Evolutionary conservation across 2,329 filamentous ascomycete species (phyloP).

Genomic region (Aspergillus amoenus): DNA sequence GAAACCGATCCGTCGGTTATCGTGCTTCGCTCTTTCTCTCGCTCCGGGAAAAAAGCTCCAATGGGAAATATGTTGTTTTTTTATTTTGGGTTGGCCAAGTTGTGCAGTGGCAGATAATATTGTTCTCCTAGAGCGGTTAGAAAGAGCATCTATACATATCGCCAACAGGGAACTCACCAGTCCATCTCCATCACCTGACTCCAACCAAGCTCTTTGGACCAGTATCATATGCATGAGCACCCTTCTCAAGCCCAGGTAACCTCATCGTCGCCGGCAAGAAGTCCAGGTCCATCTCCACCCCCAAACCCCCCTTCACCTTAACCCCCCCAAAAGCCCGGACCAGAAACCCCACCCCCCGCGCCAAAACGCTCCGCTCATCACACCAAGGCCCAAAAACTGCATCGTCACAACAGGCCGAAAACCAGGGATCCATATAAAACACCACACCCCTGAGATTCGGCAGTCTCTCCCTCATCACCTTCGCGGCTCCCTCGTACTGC

Average conservation of each 20-base stretch:
- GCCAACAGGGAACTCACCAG: neutral
- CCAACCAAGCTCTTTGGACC: neutral
- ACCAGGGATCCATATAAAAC: constrained; percentile 36
- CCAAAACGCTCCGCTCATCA: constrained; percentile 26
- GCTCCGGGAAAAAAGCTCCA: neutral
- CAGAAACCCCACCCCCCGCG: constrained; percentile 31
- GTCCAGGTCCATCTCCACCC: constrained; percentile 27
- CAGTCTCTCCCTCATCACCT: constrained; percentile 25
- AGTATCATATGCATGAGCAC: neutral
- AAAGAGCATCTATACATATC: neutral
- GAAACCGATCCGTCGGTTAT: neutral
- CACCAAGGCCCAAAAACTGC: constrained; percentile 18
- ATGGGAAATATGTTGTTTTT: neutral
- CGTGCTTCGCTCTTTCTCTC: neutral
- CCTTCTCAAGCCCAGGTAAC: neutral
- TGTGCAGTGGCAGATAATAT: neutral
- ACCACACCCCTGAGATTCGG: constrained; percentile 28
- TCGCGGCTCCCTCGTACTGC: constrained; percentile 30
- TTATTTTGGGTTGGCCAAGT: neutral
- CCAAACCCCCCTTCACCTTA: constrained; percentile 16
- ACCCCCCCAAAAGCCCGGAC: constrained; percentile 28
- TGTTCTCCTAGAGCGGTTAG: neutral
- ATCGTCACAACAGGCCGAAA: constrained; percentile 29
- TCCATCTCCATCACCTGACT: constrained; percentile 11
- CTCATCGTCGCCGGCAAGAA: constrained; percentile 27